phyloP scores from a whole-genome alignment of 169 alveolate genomes.

The Eimeria zaria region DNA sequence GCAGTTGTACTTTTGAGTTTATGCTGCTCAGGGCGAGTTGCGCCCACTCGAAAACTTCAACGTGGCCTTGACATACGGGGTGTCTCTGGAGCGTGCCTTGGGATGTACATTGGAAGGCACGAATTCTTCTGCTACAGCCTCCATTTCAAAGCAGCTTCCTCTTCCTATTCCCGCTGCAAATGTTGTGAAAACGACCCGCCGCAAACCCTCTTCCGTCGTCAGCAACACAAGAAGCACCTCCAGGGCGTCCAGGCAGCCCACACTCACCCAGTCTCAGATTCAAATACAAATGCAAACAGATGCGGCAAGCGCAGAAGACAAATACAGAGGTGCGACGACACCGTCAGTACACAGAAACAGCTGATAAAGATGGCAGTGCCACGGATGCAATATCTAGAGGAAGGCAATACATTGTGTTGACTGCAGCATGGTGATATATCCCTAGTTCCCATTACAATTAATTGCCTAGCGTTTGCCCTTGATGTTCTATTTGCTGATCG shows the following conservation, averaged over 20 bases:
- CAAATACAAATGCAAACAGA: conserved; percentile 11
- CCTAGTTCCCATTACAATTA: background rate
- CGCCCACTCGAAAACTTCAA: conserved; percentile 79
- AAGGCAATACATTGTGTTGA: background rate
- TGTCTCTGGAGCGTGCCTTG: conserved; percentile 37
- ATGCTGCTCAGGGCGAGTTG: conserved; percentile 62
- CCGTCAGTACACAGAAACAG: background rate
- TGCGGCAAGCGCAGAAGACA: background rate
- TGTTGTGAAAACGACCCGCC: conserved; percentile 12
- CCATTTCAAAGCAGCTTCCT: conserved; percentile 28
- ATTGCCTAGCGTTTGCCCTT: background rate
- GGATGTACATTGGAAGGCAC: conserved; percentile 39
- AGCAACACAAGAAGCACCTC: conserved; percentile 23
- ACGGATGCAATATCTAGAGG: background rate
- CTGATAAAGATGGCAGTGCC: background rate
- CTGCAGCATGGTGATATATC: background rate
- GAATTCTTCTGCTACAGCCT: conserved; percentile 27
- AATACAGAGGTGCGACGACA: background rate
- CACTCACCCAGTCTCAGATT: background rate
- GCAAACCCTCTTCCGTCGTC: conserved; percentile 26
- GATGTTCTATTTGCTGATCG: background rate
- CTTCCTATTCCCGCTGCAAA: background rate
- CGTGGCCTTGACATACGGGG: conserved; percentile 65
- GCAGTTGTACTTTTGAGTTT: background rate
- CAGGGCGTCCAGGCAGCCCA: conserved; percentile 20